Evolutionary conservation across 2,329 filamentous ascomycete genomes (phyloP), one percentile per base, ranked within the genome.

Genomic region (Domatiomyces catenatus): DNA sequence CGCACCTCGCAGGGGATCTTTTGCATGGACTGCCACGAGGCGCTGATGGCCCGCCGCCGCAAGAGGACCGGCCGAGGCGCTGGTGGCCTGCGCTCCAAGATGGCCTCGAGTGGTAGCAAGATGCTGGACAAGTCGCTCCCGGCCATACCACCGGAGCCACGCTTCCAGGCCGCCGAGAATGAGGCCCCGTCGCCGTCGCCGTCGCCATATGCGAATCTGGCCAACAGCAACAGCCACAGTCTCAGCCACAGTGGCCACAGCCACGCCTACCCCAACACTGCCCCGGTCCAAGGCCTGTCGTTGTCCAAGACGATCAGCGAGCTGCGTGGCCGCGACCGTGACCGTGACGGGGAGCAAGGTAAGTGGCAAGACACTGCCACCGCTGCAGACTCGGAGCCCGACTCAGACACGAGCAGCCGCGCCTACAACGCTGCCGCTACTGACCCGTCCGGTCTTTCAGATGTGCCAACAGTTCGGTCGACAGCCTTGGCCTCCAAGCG

Each of bases 11-110:
- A 96, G 68, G 92, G 92, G 54, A 98, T 98, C 60, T 96, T 98
- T 65, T 98, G 92, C 71, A 98, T 98, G 92, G 88, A 83, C 63
- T 98, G 92, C 66, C 92, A 98, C 64, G 92, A 98, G 68, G 92
- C 87, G 24, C 71, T 98, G 49, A 96, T 96, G 88, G 87, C 90
- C 47, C 77, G 90, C 56, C 78, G 90, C 57, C 79, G 87, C 62
- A 95, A 96, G 70, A 81, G 48, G 74, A 76, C 43, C 24, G 61
- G 59, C 52, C 64, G 58, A 50, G 32, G 32, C 32, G 58, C 58
- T 54, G 52, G 59, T 32, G 52, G 60, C 46, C 57, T 56, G 42
- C 58, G 63, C 46, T 58, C 59, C 48, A 59, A 64, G 57, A 15
- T 15, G 10, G 32, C 10, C 32, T 4, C 32, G 2, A 47, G 56